Evolutionary conservation across 306 rosid genomes (phyloP), one percentile per base, ranked within the genome.

Genomic region (Ceratonia siliqua): DNA sequence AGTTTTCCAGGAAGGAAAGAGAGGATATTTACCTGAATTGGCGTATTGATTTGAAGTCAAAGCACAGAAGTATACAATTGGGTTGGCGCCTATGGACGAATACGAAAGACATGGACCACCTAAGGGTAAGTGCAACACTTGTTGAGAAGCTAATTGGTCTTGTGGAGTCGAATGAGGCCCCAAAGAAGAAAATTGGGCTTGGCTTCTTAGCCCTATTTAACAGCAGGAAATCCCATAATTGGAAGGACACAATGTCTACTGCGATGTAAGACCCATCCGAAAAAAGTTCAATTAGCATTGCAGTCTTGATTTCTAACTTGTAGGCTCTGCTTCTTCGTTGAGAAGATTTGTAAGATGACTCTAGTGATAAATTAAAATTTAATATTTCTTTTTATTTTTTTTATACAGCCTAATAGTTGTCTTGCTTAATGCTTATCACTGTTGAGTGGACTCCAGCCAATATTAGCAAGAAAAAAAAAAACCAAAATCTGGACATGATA

Each of bases 71-170:
- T 70, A 70, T 76, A 43, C 97, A 92, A 74, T 46, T 95, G 81
- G 87, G 89, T 24, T 72, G 84, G 80, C 71, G 58, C 42, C 10
- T 89, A 20, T 90, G 99, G 98, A 78, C 92, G 5, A 76, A 82
- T 56, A 85, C 88, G 13, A 65, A 74, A 66, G 96, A 92, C 64
- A 39, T 86, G 71, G 70, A 77, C 52, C 97, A 92, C 73, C 68
- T 75, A 12, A 76, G 77, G 66, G 87, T 89, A 71, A 92, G 98
- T 68, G 98, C 98, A 17, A 72, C 77, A 11, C 93, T 95, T 46
- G 86, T 90, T 46, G 96, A 90, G 0, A 87, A 78, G 86, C 78
- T 95, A 67, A 79, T 90, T 75, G 98, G 89, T 41, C 75, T 94
- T 52, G 81, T 66, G 8, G 87, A 81, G 72, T 68, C 88, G 7